Base-by-base conservation (phyloP, 2,329 filamentous ascomycete genomes). In the Fusarium foetens region DNA sequence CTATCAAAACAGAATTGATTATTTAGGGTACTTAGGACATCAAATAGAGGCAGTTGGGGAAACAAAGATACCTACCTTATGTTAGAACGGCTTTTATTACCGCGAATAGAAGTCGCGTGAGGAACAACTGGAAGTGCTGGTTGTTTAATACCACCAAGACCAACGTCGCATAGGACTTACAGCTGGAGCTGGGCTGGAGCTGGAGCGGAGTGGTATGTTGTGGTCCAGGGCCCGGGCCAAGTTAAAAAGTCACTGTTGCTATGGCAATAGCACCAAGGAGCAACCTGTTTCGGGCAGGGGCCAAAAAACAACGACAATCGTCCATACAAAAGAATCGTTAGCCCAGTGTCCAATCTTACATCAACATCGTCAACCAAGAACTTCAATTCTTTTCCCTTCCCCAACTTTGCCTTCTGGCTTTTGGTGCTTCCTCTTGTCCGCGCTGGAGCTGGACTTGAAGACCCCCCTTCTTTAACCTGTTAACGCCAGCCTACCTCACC, bases 201-300 rank as follows among this genome's bases (percentile, higher is more conserved):
- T 64, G 21, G 25, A 65, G 48, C 43, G 33, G 51, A 66, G 63
- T 63, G 64, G 64, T 66, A 63, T 66, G 62, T 60, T 66, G 33
- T 66, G 64, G 53, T 59, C 39, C 36, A 42, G 39, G 41, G 35
- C 48, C 38, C 11, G 8, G 58, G 49, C 31, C 39, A 61, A 31
- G 49, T 27, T 29, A 36, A 43, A 58, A 38, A 38, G 38, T 57
- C 48, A 27, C 58, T 55, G 63, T 75, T 73, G 71, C 71, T 67
- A 75, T 76, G 67, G 57, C 68, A 70, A 76, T 66, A 29, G 29
- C 49, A 49, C 39, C 35, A 35, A 51, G 62, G 39, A 61, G 61
- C 54, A 52, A 63, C 63, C 73, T 77, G 74, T 77, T 77, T 75
- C 75, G 74, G 71, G 74, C 66, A 63, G 73, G 70, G 69, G 57